Conservation (phyloP, 2,329 filamentous ascomycete species). For the Aureobasidium zeae region DNA sequence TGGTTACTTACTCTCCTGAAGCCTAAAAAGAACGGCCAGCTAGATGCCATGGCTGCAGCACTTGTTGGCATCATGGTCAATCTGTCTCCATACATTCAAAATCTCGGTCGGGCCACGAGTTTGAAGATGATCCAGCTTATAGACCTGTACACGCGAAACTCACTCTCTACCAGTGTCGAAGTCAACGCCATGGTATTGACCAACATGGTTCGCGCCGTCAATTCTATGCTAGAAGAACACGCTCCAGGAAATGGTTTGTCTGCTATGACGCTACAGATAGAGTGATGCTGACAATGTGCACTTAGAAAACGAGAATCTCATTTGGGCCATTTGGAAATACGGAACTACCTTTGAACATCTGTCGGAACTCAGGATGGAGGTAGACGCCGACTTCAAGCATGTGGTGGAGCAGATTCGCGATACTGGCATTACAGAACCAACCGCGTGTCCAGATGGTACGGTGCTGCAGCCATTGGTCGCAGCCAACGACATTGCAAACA, state of each 20-base stretch:
- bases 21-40: conserved; percentile 12
- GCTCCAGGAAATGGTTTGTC: conserved; percentile 22
- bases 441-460: conserved; percentile 7
- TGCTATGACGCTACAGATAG: neutral
- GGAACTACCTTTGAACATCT: conserved; percentile 13
- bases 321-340: conserved; percentile 18
- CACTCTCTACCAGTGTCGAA: conserved; percentile 77
- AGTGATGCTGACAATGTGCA: neutral
- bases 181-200: conserved; percentile 74
- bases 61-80: conserved; percentile 90
- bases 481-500: conserved; percentile 3
- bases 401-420: conserved; percentile 12
- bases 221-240: conserved; percentile 81
- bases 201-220: conserved; percentile 80
- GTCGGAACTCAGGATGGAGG: conserved; percentile 7
- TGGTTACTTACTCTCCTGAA: conserved; percentile 13
- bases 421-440: conserved; percentile 9
- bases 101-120: conserved; percentile 64
- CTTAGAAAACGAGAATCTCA: conserved; percentile 17
- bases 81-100: conserved; percentile 73
- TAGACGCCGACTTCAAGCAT: conserved; percentile 14
- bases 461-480: conserved; percentile 11
- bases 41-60: conserved; percentile 64
- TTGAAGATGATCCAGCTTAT: conserved; percentile 43
- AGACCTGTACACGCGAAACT: conserved; percentile 10